phyloP scores from a whole-genome alignment of 345 rosid genomes.

The Luvunga scandens region DNA sequence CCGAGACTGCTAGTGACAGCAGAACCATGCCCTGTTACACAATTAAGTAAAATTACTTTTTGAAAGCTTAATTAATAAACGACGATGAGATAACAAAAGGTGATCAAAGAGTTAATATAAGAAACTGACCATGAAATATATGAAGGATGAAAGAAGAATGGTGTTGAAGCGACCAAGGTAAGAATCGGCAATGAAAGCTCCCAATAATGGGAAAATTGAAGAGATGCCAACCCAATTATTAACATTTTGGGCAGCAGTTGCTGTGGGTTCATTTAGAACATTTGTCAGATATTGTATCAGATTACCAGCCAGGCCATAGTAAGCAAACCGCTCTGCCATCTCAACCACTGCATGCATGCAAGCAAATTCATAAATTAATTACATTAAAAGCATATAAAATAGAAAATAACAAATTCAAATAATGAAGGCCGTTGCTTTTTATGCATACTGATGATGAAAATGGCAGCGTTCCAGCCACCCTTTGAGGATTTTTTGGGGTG shows the following conservation, averaged over 20 bases:
- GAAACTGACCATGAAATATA: slow-evolving; percentile 49
- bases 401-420: neutral
- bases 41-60: too few relatives aligned
- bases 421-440: neutral
- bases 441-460: slow-evolving; percentile 77
- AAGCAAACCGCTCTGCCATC: slow-evolving; percentile 76
- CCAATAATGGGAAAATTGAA: slow-evolving; percentile 65
- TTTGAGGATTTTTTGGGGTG: slow-evolving; percentile 11
- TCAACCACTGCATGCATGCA: slow-evolving; percentile 59
- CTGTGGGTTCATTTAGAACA: slow-evolving; percentile 50
- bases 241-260: slow-evolving; percentile 63
- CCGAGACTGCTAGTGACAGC: slow-evolving; percentile 60
- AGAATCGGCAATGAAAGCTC: slow-evolving; percentile 82
- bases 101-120: neutral
- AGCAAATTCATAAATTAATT: too few relatives aligned
- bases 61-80: too few relatives aligned
- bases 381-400: neutral
- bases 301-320: slow-evolving; percentile 74
- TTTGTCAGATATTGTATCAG: slow-evolving; percentile 70
- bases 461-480: slow-evolving; percentile 90
- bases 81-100: too few relatives aligned
- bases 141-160: slow-evolving; percentile 54
- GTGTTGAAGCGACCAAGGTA: slow-evolving; percentile 86
- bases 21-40: slow-evolving; percentile 64
- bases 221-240: slow-evolving; percentile 85